Percentiles rank a stretch among this genome's conserved stretches.
phyloP scores from a whole-genome alignment of 495 filamentous ascomycete genomes.

The Aspergillus avenaceus region DNA sequence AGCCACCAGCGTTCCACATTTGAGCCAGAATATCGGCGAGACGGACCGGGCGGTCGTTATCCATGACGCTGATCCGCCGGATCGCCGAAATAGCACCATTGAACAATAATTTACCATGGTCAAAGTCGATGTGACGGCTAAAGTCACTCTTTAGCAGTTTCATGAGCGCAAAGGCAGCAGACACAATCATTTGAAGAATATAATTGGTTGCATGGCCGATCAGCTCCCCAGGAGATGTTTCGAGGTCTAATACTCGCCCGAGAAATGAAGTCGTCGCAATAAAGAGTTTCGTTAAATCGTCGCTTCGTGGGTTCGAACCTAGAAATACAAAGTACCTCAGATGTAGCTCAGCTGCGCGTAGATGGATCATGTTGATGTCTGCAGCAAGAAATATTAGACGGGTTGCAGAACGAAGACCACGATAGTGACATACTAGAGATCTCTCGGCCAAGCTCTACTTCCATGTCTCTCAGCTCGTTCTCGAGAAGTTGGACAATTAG shows the following conservation, averaged over 20 bases:
- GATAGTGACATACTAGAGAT: slow-evolving; percentile 46
- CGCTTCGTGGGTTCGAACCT: slow-evolving; percentile 57
- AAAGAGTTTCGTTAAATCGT: slow-evolving; percentile 66
- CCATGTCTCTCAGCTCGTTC: slow-evolving; percentile 50
- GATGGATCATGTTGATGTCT: slow-evolving; percentile 56
- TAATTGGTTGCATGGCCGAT: slow-evolving; percentile 79
- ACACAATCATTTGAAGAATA: slow-evolving; percentile 89
- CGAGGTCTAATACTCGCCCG: slow-evolving; percentile 42
- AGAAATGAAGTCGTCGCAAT: slow-evolving; percentile 53
- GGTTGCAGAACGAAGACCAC: slow-evolving; percentile 41
- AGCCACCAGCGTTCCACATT: slow-evolving; percentile 44
- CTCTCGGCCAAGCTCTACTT: slow-evolving; percentile 41
- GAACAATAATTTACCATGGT: slow-evolving; percentile 74
- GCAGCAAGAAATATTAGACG: slow-evolving; percentile 52
- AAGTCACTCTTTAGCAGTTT: slow-evolving; percentile 83
- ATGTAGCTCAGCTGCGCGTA: slow-evolving; percentile 43
- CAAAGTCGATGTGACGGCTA: slow-evolving; percentile 59
- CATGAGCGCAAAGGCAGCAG: slow-evolving; percentile 78
- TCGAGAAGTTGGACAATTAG: slow-evolving; percentile 57
- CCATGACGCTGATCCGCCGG: slow-evolving; percentile 71
- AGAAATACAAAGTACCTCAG: slow-evolving; percentile 45
- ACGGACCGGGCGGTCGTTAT: slow-evolving; percentile 74
- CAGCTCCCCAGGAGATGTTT: slow-evolving; percentile 46
- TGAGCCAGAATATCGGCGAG: slow-evolving; percentile 45
- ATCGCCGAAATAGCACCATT: slow-evolving; percentile 73